Evolutionary conservation across 192 early-diverging fungal genomes (phyloP), one percentile per base, ranked within the genome.

Genomic region (Coemansia sp.): DNA sequence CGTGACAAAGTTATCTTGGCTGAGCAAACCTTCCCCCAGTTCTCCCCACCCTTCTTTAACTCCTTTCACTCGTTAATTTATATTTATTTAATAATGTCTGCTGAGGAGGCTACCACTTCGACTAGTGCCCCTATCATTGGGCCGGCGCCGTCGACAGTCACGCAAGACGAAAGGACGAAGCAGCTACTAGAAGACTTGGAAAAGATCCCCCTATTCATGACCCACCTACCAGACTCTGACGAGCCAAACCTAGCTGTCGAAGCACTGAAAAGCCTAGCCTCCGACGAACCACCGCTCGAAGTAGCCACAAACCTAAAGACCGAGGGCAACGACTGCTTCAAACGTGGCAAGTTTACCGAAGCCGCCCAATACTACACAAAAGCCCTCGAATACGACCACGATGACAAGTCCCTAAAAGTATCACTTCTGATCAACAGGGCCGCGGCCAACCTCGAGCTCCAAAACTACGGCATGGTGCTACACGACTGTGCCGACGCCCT

Each of bases 151-250:
- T 57, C 80, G 21, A 49, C 46, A 6, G 59, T 69, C 6, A 69
- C 49, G 53, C 50, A 37, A 33, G 66, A 64, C 10, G 67, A 77
- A 43, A 58, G 66, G 3, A 58, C 63, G 10, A 85, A 80, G 11
- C 80, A 88, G 55, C 75, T 92, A 7, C 72, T 85, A 14, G 69
- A 80, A 50, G 86, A 91, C 26, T 81, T 94, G 64, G 75, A 89
- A 40, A 83, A 78, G n/a, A 89, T 94, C n/a, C 98, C 98, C 5
- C 82, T 99, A 52, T 99, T 99, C 81, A 99, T 99, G 98, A 88
- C 77, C 47, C 70, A 85, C 16, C 72, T 96, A 26, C 89, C 90
- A 9, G 77, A 89, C 11, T 71, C 32, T 19, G 90, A 89, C 42
- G 79, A 83, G 8, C 87, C 88, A 47, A 95, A 95, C 69, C 78